A percentile compares a stretch with the other conserved stretches of the same genome.
These are phyloP conservation scores for Turnera subulata DNA, from an alignment of 345 rosid species.

Conservation along the genomic window DNA sequence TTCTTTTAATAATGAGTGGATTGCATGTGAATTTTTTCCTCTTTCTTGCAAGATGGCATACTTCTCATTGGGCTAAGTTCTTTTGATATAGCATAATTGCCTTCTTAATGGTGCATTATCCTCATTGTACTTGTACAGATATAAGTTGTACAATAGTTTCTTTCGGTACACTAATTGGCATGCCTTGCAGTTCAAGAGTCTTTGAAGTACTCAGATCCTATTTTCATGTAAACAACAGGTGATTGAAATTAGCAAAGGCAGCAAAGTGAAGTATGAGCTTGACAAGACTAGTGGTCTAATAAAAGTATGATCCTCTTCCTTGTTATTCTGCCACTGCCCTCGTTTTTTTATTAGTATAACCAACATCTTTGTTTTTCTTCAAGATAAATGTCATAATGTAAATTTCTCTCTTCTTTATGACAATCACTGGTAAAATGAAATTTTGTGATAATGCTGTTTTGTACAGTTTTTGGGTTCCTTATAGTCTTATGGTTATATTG, in stretches of 20 bases:
- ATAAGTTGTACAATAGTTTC: too few relatives aligned
- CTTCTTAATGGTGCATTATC: too few relatives aligned
- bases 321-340: neutral
- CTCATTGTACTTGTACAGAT: too few relatives aligned
- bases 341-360: neutral
- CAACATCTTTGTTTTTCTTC: too few relatives aligned
- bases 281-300: constrained; percentile 92
- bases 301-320: constrained; percentile 42
- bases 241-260: constrained; percentile 88
- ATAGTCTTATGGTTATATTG: too few relatives aligned
- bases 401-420: too few relatives aligned
- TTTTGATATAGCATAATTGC: too few relatives aligned
- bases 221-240: constrained; percentile 43
- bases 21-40: neutral
- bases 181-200: neutral
- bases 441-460: too few relatives aligned
- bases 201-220: neutral
- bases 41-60: too few relatives aligned
- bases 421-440: too few relatives aligned
- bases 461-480: too few relatives aligned
- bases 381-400: neutral
- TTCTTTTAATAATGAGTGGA: neutral
- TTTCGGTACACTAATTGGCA: neutral
- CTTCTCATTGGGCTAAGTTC: too few relatives aligned
- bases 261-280: constrained; percentile 97